These are phyloP conservation scores for Colletotrichum plurivorum DNA, from an alignment of 2,329 filamentous ascomycete species.

Conservation along the genomic window DNA sequence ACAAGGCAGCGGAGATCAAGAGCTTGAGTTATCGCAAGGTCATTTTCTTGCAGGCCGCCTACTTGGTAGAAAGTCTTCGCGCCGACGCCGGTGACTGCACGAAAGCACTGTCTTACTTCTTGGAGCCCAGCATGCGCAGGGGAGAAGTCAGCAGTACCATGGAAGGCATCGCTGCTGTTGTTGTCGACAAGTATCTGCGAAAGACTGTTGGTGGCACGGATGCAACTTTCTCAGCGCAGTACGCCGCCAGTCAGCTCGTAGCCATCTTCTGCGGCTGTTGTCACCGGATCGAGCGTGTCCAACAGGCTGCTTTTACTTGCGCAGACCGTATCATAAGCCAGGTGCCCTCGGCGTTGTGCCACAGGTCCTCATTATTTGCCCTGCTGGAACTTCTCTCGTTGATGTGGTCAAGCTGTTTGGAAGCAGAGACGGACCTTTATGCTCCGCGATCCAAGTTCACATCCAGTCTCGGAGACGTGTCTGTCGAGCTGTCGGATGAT, in stretches of 20 bases:
- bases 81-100: conserved; percentile 92
- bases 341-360: conserved; percentile 90
- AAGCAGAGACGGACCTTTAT: conserved; percentile 95
- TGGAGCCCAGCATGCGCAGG: conserved; percentile 87
- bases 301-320: conserved; percentile 85
- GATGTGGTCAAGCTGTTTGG: conserved; percentile 95
- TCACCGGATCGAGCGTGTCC: conserved; percentile 92
- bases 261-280: conserved; percentile 90
- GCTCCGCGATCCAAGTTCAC: conserved; percentile 86
- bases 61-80: conserved; percentile 89
- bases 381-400: conserved; percentile 91
- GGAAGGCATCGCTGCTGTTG: conserved; percentile 75
- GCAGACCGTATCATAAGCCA: conserved; percentile 88
- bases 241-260: conserved; percentile 89
- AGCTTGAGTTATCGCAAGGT: conserved; percentile 89
- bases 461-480: conserved; percentile 83
- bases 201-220: conserved; percentile 80
- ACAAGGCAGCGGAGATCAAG: conserved; percentile 83
- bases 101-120: conserved; percentile 89
- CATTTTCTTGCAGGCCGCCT: conserved; percentile 91
- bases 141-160: conserved; percentile 75
- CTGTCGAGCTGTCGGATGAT: conserved; percentile 93
- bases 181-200: conserved; percentile 83
- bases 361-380: conserved; percentile 91
- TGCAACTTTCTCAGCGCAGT: conserved; percentile 88